Evolutionary conservation across 768 basidiomycete genomes (phyloP).

Genomic region (Trichaptum fuscoviolaceum): DNA sequence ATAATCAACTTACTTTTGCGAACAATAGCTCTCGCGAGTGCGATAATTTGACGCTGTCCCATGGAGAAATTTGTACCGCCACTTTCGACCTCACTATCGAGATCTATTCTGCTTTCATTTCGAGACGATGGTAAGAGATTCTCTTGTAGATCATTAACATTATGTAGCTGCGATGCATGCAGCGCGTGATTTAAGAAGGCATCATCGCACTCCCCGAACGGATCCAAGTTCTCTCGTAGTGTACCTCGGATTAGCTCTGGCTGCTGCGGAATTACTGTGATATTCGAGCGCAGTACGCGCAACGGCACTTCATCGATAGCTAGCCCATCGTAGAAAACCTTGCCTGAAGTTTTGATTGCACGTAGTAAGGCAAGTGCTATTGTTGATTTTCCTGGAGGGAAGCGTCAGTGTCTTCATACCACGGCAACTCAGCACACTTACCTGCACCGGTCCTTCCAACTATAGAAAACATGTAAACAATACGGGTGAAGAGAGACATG

Average conservation of each 20-base stretch:
- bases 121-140: not conserved
- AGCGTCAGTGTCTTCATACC: conserved; percentile 23
- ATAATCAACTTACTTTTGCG: conserved; percentile 62
- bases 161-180: conserved; percentile 29
- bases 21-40: conserved; percentile 61
- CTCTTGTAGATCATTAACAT: not conserved
- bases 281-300: conserved; percentile 44
- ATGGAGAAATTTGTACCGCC: conserved; percentile 17
- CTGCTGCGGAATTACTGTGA: conserved; percentile 74
- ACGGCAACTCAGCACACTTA: conserved; percentile 24
- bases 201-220: conserved; percentile 50
- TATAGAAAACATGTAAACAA: conserved; percentile 22
- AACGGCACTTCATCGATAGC: conserved; percentile 45
- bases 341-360: conserved; percentile 59
- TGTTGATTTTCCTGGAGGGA: conserved; percentile 18
- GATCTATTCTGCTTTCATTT: too few relatives aligned
- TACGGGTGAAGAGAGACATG: conserved; percentile 1
- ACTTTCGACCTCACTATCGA: too few relatives aligned
- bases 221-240: conserved; percentile 67
- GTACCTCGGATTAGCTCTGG: conserved; percentile 71
- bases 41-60: conserved; percentile 73
- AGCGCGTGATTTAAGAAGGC: conserved; percentile 33
- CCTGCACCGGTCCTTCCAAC: conserved; percentile 69
- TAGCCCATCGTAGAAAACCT: conserved; percentile 50
- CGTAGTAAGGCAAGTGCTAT: conserved; percentile 48